These are phyloP conservation scores for Globisporangium okanoganense DNA, from an alignment of 352 stramenopile species.

Conservation along the genomic window DNA sequence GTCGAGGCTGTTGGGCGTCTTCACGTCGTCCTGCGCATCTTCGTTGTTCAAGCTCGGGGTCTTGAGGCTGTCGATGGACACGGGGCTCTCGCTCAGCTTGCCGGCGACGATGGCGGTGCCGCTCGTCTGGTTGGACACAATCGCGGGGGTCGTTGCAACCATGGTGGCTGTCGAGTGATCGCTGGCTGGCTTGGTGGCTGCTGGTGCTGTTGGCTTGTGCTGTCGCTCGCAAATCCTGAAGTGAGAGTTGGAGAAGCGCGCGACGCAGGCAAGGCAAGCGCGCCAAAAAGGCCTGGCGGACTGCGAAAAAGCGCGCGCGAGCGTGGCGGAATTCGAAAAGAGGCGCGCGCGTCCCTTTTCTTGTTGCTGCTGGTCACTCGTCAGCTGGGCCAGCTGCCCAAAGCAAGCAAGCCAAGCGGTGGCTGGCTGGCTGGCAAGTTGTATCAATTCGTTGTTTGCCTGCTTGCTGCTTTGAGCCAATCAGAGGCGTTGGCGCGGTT, in stretches of 20 bases:
- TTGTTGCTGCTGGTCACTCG: background rate
- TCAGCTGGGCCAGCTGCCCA: background rate
- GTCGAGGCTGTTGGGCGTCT: constrained; percentile 11
- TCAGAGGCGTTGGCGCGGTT: constrained; percentile 15
- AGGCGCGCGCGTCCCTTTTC: constrained; percentile 7
- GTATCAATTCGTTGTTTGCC: background rate
- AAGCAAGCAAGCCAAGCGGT: background rate
- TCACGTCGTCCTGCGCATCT: background rate
- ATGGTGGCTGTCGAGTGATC: constrained; percentile 17
- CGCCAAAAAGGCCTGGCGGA: constrained; percentile 1
- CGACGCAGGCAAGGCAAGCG: constrained; percentile 1
- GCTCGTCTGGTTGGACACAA: background rate
- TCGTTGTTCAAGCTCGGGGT: constrained; percentile 7
- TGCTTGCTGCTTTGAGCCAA: constrained; percentile 14
- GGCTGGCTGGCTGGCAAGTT: background rate
- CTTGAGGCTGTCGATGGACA: constrained; percentile 11
- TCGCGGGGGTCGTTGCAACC: constrained; percentile 27
- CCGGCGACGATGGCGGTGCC: constrained; percentile 21
- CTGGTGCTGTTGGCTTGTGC: constrained; percentile 13
- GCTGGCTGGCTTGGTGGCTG: no score
- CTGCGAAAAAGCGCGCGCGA: constrained; percentile 16
- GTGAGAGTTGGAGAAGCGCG: constrained; percentile 9
- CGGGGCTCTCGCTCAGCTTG: constrained; percentile 19
- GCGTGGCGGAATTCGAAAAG: constrained; percentile 13
- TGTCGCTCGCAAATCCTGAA: constrained; percentile 11